phyloP scores from a whole-genome alignment of 305 asterid species.

The Solanum hybrid region DNA sequence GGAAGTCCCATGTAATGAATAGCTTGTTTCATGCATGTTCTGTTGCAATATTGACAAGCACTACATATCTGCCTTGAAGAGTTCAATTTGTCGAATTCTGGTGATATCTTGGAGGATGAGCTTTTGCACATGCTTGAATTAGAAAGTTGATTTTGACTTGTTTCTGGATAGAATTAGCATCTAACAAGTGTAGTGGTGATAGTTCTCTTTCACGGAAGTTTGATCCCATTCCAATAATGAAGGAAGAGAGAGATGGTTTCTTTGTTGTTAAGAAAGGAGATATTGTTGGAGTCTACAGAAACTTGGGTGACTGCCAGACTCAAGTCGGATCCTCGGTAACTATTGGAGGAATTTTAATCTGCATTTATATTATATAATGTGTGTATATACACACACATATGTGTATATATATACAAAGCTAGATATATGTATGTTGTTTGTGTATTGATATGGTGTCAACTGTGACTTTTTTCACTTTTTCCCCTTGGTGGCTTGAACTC shows the following conservation, averaged over 20 bases:
- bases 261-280: slow-evolving; percentile 96
- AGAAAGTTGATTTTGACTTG: slow-evolving; percentile 27
- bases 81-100: slow-evolving; percentile 24
- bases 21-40: slow-evolving; percentile 52
- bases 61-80: slow-evolving; percentile 24
- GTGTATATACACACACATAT: neutral
- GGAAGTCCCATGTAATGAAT: slow-evolving; percentile 46
- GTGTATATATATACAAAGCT: neutral
- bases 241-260: slow-evolving; percentile 86
- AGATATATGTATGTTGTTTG: neutral
- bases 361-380: neutral
- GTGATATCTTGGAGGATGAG: slow-evolving; percentile 27
- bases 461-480: neutral
- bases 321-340: slow-evolving; percentile 98
- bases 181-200: slow-evolving; percentile 30
- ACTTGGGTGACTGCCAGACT: slow-evolving; percentile 90
- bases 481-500: neutral
- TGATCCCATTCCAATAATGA: slow-evolving; percentile 38
- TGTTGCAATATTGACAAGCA: slow-evolving; percentile 30
- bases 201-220: slow-evolving; percentile 28
- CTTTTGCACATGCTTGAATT: slow-evolving; percentile 23
- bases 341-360: neutral
- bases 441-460: neutral
- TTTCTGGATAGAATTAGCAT: slow-evolving; percentile 29
- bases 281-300: slow-evolving; percentile 85